A percentile compares a stretch with the other conserved stretches of the same genome.
These are phyloP conservation scores for Suillus luteus DNA, from an alignment of 768 basidiomycete species.

Conservation along the genomic window DNA sequence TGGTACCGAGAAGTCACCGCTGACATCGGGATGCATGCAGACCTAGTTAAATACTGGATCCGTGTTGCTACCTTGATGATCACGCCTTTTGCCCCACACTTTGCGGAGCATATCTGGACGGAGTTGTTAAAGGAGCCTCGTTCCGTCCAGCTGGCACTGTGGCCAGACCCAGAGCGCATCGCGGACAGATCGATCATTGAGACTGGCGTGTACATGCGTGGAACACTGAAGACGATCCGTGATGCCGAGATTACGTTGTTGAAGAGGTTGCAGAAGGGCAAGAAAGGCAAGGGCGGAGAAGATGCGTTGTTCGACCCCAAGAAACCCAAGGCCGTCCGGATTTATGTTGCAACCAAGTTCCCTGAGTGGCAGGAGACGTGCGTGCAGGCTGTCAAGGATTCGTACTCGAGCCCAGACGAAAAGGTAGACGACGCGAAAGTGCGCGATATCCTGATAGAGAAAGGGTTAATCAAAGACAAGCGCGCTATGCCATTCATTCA, in stretches of 20 bases:
- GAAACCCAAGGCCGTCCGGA: constrained; percentile 78
- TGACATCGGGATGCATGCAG: constrained; percentile 89
- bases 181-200: constrained; percentile 72
- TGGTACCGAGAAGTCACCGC: constrained; percentile 94
- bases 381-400: constrained; percentile 71
- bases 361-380: constrained; percentile 93
- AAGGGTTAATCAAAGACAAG: constrained; percentile 93
- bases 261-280: constrained; percentile 80
- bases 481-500: constrained; percentile 94
- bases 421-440: constrained; percentile 85
- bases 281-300: constrained; percentile 51
- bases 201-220: constrained; percentile 82
- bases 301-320: constrained; percentile 76
- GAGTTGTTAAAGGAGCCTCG: constrained; percentile 68
- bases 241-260: constrained; percentile 80
- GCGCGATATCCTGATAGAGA: constrained; percentile 61
- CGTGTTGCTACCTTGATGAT: constrained; percentile 76
- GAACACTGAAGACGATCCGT: constrained; percentile 87
- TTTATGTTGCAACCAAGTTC: constrained; percentile 91
- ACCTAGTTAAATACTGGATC: constrained; percentile 87
- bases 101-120: constrained; percentile 88
- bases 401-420: constrained; percentile 57
- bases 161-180: constrained; percentile 67
- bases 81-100: constrained; percentile 90
- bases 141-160: constrained; percentile 81